Conservation (phyloP, 2,329 filamentous ascomycete species). For the Ceratocystis eucalypticola region DNA sequence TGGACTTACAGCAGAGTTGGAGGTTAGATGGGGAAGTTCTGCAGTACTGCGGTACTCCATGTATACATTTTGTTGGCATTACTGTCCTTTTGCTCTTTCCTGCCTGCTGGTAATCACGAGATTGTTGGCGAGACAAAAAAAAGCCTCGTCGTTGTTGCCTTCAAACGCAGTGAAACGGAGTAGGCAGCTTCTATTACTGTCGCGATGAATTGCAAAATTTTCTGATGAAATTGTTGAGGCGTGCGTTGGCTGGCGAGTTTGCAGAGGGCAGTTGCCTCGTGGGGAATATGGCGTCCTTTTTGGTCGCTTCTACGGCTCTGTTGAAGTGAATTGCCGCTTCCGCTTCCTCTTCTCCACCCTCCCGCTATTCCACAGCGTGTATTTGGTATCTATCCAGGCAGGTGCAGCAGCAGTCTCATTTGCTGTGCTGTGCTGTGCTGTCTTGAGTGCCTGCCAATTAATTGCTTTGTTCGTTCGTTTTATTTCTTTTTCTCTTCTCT, state of each 20-base stretch:
- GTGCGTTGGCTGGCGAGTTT: not conserved
- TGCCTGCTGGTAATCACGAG: not conserved
- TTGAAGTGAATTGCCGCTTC: not conserved
- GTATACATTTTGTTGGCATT: not conserved
- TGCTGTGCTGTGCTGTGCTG: not conserved
- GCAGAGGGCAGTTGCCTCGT: not conserved
- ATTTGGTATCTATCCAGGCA: not conserved
- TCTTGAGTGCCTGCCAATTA: not conserved
- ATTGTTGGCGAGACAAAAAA: not conserved
- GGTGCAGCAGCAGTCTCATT: not conserved
- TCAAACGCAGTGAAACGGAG: not conserved
- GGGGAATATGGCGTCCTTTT: not conserved
- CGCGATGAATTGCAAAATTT: not conserved
- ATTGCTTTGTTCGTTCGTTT: not conserved
- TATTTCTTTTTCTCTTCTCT: not conserved
- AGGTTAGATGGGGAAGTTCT: not conserved
- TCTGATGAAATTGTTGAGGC: not conserved
- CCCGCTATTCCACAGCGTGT: not conserved
- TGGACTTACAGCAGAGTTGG: slow-evolving; percentile 1
- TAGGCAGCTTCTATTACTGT: not conserved
- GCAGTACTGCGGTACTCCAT: not conserved
- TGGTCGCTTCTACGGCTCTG: not conserved
- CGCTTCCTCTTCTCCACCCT: not conserved
- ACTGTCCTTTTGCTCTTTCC: not conserved
- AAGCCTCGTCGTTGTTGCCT: not conserved